Evolutionary conservation across 192 early-diverging fungal genomes (phyloP), one percentile per base, ranked within the genome.

Genomic region (Umbelopsis ramanniana): DNA sequence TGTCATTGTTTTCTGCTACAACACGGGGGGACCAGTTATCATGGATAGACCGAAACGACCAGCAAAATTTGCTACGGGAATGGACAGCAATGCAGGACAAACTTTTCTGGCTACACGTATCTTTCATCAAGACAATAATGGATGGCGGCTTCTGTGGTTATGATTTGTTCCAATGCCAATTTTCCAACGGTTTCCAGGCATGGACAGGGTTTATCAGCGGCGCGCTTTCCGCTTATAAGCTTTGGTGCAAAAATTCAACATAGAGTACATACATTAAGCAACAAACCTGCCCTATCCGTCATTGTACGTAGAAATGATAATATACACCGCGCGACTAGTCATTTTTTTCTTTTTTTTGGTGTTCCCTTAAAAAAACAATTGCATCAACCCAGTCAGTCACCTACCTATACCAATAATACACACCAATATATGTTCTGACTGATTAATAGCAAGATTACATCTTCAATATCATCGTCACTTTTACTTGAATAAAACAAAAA

Each of bases 131-230:
- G 75, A 73, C 94, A 17, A 29, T 80, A 19, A 86, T 88, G 69
- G 94, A 95, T 76, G 86, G 86, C 68, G 66, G 87, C 21, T 95
- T 95, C 79, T 94, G 93, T 85, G 84, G 87, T 85, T 88, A 86
- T 76, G 87, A 88, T 72, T 76, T 85, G 37, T 79, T 84, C 69
- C 77, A 83, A 43, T 83, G 72, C 40, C 53, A 69, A n/a, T 81
- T 81, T 72, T 83, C 83, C 19, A 76, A 81, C 71, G 81, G 79
- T 10, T 72, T 85, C 55, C 87, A 89, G 54, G 78, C 81, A 11
- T 79, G 83, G 43, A 73, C 87, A 33, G 87, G 87, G 2, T 78
- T 89, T 23, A 60, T 78, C 37, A 81, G 84, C 35, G 87, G 87
- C 33, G 21, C 75, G 33, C 70, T 82, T 19, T 82, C 81, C 15